Conservation (phyloP, 768 basidiomycete species). For the Boletus patriciae region DNA sequence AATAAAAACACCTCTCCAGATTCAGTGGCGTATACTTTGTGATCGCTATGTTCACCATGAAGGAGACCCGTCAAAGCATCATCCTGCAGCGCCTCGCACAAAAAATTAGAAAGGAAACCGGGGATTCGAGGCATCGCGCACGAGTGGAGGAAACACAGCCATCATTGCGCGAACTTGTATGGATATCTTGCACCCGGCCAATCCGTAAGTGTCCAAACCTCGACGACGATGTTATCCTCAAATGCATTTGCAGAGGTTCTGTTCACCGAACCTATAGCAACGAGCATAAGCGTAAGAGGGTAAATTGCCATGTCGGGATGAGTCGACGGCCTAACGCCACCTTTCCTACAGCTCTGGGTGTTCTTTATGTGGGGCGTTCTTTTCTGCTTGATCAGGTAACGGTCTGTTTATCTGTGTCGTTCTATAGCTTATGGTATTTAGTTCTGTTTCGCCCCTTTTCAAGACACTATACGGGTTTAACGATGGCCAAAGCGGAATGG, state of each 20-base stretch:
- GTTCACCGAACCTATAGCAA: conserved; percentile 62
- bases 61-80: conserved; percentile 71
- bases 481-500: conserved; percentile 57
- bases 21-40: conserved; percentile 52
- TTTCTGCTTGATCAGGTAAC: conserved; percentile 61
- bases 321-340: background rate
- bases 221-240: background rate
- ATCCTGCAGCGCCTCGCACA: conserved; percentile 64
- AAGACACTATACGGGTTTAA: conserved; percentile 56
- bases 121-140: conserved; percentile 61
- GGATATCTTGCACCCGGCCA: conserved; percentile 67
- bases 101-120: conserved; percentile 62
- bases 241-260: conserved; percentile 12
- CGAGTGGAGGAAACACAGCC: conserved; percentile 62
- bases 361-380: conserved; percentile 74
- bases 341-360: conserved; percentile 52
- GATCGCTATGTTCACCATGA: conserved; percentile 53
- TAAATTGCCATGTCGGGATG: background rate
- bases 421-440: conserved; percentile 20
- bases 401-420: background rate
- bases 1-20: conserved; percentile 33
- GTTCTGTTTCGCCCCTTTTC: conserved; percentile 59
- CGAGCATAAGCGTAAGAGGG: conserved; percentile 63
- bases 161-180: conserved; percentile 55
- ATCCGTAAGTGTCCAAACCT: conserved; percentile 48